A percentile compares a stretch with the other conserved stretches of the same genome.
phyloP scores from a whole-genome alignment of 495 filamentous ascomycete genomes.

The Penicillium angulare region DNA sequence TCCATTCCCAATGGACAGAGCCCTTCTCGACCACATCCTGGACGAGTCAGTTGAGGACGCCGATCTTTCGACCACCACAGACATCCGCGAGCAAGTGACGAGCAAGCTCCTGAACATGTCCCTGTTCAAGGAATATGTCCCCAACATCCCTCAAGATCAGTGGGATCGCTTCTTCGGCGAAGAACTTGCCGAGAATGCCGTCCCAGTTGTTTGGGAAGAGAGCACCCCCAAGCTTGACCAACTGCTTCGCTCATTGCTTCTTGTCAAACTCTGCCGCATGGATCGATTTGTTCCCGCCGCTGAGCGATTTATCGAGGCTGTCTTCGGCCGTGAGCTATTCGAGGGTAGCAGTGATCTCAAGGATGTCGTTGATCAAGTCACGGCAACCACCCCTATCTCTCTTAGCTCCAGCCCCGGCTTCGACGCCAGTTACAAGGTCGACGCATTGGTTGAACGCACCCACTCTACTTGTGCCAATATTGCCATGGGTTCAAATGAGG shows the following conservation, averaged over 20 bases:
- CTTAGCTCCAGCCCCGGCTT: constrained; percentile 94
- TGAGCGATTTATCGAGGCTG: constrained; percentile 81
- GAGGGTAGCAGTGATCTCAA: constrained; percentile 81
- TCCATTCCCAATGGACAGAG: constrained; percentile 90
- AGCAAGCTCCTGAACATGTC: constrained; percentile 63
- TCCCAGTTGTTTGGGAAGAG: constrained; percentile 76
- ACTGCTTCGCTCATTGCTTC: constrained; percentile 77
- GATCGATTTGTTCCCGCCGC: constrained; percentile 92
- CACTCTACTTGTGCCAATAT: constrained; percentile 87
- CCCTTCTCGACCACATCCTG: constrained; percentile 79
- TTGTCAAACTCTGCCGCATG: constrained; percentile 92
- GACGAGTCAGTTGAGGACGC: constrained; percentile 72
- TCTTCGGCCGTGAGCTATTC: constrained; percentile 83
- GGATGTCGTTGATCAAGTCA: constrained; percentile 80
- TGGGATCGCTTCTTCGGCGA: constrained; percentile 83
- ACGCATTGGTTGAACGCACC: constrained; percentile 83
- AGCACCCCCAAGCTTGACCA: constrained; percentile 64
- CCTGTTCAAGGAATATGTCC: constrained; percentile 71
- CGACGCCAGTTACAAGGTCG: constrained; percentile 98
- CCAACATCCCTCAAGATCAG: constrained; percentile 53
- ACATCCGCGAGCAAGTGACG: constrained; percentile 69
- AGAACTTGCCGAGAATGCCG: constrained; percentile 82
- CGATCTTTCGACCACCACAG: constrained; percentile 69
- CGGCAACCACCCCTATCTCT: constrained; percentile 80
- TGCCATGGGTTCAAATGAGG: constrained; percentile 98